phyloP scores from a whole-genome alignment of 2,329 filamentous ascomycete species.

The Pseudogymnoascus sp. region DNA sequence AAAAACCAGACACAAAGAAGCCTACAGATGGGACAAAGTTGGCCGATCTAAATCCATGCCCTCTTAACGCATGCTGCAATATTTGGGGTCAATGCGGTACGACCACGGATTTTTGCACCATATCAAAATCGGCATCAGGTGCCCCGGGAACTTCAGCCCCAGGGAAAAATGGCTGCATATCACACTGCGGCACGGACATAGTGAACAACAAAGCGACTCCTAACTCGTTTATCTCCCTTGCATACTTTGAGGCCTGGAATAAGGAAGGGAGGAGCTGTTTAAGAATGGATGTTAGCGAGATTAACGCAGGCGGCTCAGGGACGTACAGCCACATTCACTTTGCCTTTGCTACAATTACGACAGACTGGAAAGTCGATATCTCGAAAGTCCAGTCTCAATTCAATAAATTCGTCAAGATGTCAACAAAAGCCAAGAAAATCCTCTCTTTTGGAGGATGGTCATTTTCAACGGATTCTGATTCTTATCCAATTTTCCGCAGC shows the following conservation, averaged over 20 bases:
- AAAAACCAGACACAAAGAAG: background rate
- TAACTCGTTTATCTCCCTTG: constrained; percentile 13
- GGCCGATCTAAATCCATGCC: background rate
- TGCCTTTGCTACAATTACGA: constrained; percentile 29
- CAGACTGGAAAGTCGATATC: constrained; percentile 25
- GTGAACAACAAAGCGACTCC: background rate
- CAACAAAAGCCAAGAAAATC: constrained; percentile 35
- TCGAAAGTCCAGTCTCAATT: constrained; percentile 25
- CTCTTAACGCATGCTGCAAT: constrained; percentile 15
- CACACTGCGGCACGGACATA: constrained; percentile 34
- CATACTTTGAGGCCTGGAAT: constrained; percentile 30
- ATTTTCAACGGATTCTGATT: constrained; percentile 32
- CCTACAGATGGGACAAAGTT: background rate
- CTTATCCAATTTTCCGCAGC: constrained; percentile 32
- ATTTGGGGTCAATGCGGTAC: constrained; percentile 12
- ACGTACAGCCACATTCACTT: constrained; percentile 20
- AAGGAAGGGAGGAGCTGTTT: constrained; percentile 22
- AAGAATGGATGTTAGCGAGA: constrained; percentile 21
- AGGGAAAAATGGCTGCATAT: constrained; percentile 32
- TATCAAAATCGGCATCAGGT: constrained; percentile 18
- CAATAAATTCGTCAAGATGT: constrained; percentile 25
- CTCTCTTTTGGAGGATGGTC: constrained; percentile 39
- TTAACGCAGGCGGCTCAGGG: background rate
- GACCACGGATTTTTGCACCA: constrained; percentile 30
- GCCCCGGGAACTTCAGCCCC: constrained; percentile 26